phyloP scores from a whole-genome alignment of 2,329 filamentous ascomycete genomes.

The Decorospora gaudefroyi region DNA sequence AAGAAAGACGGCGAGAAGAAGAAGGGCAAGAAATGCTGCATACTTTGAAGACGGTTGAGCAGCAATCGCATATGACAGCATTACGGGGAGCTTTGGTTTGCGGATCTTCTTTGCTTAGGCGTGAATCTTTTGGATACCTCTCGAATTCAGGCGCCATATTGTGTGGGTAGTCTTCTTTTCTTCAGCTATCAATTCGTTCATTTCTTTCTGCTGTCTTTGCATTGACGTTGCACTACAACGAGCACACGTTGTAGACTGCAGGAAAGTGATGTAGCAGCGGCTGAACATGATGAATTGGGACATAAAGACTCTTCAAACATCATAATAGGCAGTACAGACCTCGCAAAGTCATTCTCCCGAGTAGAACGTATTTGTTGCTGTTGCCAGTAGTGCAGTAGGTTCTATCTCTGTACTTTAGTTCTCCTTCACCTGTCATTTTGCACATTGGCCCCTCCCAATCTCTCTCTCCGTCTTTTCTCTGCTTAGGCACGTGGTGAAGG shows the following conservation, averaged over 20 bases:
- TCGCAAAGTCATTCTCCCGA: too few species aligned
- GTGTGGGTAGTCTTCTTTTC: constrained; percentile 48
- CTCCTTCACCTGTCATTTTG: too few species aligned
- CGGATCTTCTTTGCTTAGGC: constrained; percentile 38
- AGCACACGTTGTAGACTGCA: too few species aligned
- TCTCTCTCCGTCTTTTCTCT: not conserved
- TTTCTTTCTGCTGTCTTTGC: constrained; percentile 17
- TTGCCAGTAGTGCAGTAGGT: too few species aligned
- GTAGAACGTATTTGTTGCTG: too few species aligned
- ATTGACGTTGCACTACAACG: constrained; percentile 5
- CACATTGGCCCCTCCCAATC: constrained; percentile 2
- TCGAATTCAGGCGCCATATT: constrained; percentile 46
- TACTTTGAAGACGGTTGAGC: constrained; percentile 38
- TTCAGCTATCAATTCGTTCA: constrained; percentile 34
- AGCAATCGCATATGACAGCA: constrained; percentile 16
- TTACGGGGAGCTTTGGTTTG: constrained; percentile 33
- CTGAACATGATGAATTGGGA: not conserved
- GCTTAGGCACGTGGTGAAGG: constrained; percentile 12
- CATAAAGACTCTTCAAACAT: too few species aligned
- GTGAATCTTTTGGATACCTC: constrained; percentile 50
- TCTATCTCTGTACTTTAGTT: too few species aligned
- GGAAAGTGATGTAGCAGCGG: not conserved
- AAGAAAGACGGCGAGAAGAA: constrained; percentile 62
- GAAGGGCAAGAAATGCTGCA: constrained; percentile 45
- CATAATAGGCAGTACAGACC: too few species aligned